A percentile compares a stretch with the other conserved stretches of the same genome.
These are phyloP conservation scores for Globisporangium canariense DNA, from an alignment of 352 stramenopile genomes.

Conservation along the genomic window DNA sequence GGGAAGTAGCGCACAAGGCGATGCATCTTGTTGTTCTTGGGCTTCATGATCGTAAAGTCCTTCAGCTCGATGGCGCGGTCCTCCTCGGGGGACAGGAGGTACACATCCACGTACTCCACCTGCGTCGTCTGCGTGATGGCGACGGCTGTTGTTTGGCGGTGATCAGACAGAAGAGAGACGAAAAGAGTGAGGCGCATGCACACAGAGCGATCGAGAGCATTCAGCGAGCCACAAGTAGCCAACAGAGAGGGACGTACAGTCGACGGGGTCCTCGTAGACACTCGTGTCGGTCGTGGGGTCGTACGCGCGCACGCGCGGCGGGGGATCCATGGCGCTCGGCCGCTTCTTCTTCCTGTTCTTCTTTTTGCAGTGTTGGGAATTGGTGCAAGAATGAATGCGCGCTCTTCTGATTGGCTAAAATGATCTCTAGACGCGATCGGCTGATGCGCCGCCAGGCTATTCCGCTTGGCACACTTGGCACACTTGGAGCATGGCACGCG, in stretches of 20 bases:
- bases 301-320: slow-evolving; percentile 11
- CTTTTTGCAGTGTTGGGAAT: not conserved
- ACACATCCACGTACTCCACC: slow-evolving; percentile 68
- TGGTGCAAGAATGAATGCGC: too few relatives aligned
- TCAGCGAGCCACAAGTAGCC: not conserved
- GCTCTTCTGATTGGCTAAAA: not conserved
- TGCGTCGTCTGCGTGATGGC: slow-evolving; percentile 14
- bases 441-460: too few relatives aligned
- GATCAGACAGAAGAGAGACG: not conserved
- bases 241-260: slow-evolving; percentile 13
- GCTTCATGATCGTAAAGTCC: slow-evolving; percentile 83
- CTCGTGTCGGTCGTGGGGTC: slow-evolving; percentile 17
- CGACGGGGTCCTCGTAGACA: slow-evolving; percentile 1
- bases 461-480: too few relatives aligned
- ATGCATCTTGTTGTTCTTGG: slow-evolving; percentile 77
- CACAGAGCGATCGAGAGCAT: not conserved
- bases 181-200: slow-evolving; percentile 4
- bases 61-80: slow-evolving; percentile 63
- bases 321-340: slow-evolving; percentile 1
- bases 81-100: slow-evolving; percentile 64
- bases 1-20: slow-evolving; percentile 63
- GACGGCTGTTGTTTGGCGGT: not conserved
- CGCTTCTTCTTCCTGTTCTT: not conserved
- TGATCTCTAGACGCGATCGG: not conserved
- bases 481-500: not conserved